phyloP scores from a whole-genome alignment of 805 yeast genomes.

The Myxozyma sirexii region DNA sequence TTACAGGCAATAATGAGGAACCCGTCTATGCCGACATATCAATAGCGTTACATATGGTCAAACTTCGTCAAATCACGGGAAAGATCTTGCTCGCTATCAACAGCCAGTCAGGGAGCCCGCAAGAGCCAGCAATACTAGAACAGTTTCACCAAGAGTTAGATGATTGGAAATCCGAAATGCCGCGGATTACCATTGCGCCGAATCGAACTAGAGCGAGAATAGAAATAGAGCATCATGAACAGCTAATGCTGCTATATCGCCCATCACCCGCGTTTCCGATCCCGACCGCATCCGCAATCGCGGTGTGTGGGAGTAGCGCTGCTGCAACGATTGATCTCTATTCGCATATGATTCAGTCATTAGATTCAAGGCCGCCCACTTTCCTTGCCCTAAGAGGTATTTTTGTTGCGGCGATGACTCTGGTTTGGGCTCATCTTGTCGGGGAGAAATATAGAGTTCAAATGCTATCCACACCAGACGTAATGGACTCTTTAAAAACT shows the following conservation, averaged over 20 bases:
- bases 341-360: conserved; percentile 2
- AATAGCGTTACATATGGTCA: conserved; percentile 27
- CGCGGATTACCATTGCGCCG: conserved; percentile 21
- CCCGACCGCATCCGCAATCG: conserved; percentile 19
- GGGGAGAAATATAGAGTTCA: conserved; percentile 2
- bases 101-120: neutral
- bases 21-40: conserved; percentile 15
- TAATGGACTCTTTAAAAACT: conserved; percentile 2
- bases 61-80: conserved; percentile 19
- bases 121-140: conserved; percentile 8
- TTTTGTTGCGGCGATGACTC: conserved; percentile 26
- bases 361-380: conserved; percentile 4
- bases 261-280: conserved; percentile 24
- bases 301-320: conserved; percentile 19
- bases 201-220: conserved; percentile 24
- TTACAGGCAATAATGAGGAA: neutral
- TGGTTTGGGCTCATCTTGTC: conserved; percentile 25
- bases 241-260: conserved; percentile 26
- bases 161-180: conserved; percentile 14
- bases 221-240: conserved; percentile 30
- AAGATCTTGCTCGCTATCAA: conserved; percentile 12
- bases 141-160: conserved; percentile 17
- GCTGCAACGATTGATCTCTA: conserved; percentile 21
- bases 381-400: conserved; percentile 16
- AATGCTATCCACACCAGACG: conserved; percentile 1